Percentiles rank a stretch among this genome's conserved stretches.
phyloP scores from a whole-genome alignment of 2,329 filamentous ascomycete species.

The Pestalotiopsis sp. region DNA sequence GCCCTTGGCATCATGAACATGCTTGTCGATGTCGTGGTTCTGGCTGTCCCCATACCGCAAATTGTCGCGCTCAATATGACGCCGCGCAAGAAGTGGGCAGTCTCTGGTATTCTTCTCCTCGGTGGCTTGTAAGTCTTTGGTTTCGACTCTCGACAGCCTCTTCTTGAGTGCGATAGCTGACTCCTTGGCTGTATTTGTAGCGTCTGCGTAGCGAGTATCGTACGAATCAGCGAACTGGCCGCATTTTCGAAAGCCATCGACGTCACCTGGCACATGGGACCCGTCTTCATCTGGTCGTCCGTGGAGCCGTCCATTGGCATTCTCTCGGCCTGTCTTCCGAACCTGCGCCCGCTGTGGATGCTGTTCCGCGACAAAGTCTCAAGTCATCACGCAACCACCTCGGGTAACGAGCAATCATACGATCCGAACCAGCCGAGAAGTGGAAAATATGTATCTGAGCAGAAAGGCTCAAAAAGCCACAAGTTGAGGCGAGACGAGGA shows the following conservation, averaged over 20 bases:
- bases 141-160: neutral
- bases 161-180: no score
- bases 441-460: neutral
- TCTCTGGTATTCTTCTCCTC: neutral
- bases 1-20: constrained; percentile 7
- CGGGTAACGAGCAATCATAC: neutral
- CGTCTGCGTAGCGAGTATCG: neutral
- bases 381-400: neutral
- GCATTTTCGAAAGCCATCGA: neutral
- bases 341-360: neutral
- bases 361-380: neutral
- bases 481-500: neutral
- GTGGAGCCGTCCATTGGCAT: neutral
- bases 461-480: neutral
- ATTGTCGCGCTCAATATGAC: neutral
- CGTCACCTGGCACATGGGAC: constrained; percentile 2
- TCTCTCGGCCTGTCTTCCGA: neutral
- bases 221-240: neutral
- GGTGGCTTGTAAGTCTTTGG: neutral
- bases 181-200: neutral
- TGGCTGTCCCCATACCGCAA: neutral
- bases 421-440: neutral
- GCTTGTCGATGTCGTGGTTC: constrained; percentile 1
- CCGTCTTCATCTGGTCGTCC: constrained; percentile 2
- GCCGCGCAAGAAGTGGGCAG: neutral